Evolutionary conservation across 306 rosid species (phyloP).

Genomic region (Quercus suber): DNA sequence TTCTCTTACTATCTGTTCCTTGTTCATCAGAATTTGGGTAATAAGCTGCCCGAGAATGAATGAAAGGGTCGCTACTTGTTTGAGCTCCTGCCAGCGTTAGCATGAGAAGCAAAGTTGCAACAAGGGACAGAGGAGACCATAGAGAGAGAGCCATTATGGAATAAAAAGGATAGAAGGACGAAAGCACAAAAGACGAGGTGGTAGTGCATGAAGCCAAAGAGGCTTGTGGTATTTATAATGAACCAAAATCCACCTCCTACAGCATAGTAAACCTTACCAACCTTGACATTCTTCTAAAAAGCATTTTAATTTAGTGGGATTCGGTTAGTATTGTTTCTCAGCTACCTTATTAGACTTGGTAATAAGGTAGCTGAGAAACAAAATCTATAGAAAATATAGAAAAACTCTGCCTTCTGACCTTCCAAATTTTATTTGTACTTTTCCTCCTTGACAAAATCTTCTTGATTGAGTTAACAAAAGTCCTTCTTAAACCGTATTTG

Average conservation of each 20-base stretch:
- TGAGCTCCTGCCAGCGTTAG: constrained; percentile 54
- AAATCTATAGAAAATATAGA: too few relatives aligned
- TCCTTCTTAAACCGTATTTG: not conserved
- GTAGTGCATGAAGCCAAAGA: constrained; percentile 25
- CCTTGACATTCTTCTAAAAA: constrained; percentile 36
- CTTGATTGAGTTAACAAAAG: not conserved
- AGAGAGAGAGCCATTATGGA: constrained; percentile 49
- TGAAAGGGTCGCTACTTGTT: constrained; percentile 55
- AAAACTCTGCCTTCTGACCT: constrained; percentile 4
- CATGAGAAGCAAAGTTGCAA: constrained; percentile 48
- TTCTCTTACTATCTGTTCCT: constrained; percentile 75
- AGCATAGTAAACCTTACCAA: constrained; percentile 23
- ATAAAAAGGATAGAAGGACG: not conserved
- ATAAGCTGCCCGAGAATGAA: constrained; percentile 73
- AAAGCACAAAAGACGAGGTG: constrained; percentile 19
- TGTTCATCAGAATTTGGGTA: constrained; percentile 72
- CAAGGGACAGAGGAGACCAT: constrained; percentile 28
- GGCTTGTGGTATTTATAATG: constrained; percentile 48
- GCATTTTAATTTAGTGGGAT: not conserved
- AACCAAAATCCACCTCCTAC: constrained; percentile 4
- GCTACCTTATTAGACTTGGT: constrained; percentile 15
- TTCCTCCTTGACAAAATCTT: not conserved
- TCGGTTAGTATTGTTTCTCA: not conserved
- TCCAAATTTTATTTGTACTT: not conserved
- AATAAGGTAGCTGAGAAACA: too few relatives aligned